Conservation (phyloP, 176 grass and related monocot genomes). For the Dactylis glomerata region DNA sequence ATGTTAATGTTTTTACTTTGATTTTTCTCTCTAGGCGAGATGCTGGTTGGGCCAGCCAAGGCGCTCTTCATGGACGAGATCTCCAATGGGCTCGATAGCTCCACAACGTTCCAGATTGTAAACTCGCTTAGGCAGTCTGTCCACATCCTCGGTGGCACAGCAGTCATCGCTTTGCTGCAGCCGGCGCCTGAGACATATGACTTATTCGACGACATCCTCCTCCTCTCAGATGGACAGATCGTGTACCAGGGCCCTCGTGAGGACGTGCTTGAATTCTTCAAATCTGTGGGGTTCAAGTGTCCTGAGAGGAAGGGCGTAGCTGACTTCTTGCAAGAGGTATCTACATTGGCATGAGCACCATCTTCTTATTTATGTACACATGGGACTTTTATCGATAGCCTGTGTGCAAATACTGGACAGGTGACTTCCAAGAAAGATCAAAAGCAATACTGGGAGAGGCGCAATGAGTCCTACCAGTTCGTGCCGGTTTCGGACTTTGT, state of each 20-base stretch:
- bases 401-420: constrained; percentile 11
- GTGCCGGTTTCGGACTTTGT: constrained; percentile 61
- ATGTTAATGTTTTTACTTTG: background rate
- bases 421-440: constrained; percentile 80
- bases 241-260: constrained; percentile 83
- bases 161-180: constrained; percentile 79
- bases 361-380: background rate
- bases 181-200: constrained; percentile 84
- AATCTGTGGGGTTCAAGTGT: constrained; percentile 74
- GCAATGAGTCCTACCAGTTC: constrained; percentile 42
- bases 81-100: constrained; percentile 92
- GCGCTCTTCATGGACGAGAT: constrained; percentile 98
- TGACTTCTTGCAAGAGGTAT: constrained; percentile 91
- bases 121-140: constrained; percentile 79
- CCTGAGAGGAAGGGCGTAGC: constrained; percentile 85
- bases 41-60: constrained; percentile 77
- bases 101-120: constrained; percentile 90
- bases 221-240: constrained; percentile 78
- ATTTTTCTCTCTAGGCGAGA: constrained; percentile 58
- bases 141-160: constrained; percentile 79
- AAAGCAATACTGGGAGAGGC: constrained; percentile 58
- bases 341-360: background rate
- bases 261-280: constrained; percentile 80
- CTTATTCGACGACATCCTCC: constrained; percentile 86
- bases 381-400: background rate